These are phyloP conservation scores for Pleurotus eryngii DNA, from an alignment of 768 basidiomycete species.

Conservation along the genomic window DNA sequence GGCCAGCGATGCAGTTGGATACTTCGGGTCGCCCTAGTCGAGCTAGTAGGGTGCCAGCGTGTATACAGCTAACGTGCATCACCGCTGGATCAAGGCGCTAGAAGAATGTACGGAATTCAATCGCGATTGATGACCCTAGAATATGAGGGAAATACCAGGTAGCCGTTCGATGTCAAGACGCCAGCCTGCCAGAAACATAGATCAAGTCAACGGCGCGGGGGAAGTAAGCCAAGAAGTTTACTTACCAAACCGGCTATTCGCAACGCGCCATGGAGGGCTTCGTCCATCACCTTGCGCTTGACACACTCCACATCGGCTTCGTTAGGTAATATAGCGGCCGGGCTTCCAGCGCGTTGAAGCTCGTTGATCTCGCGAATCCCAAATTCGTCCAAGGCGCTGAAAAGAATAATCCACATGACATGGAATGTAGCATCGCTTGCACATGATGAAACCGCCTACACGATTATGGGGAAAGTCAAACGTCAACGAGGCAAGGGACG, in stretches of 20 bases:
- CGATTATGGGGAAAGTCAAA: neutral
- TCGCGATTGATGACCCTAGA: neutral
- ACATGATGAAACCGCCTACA: slow-evolving; percentile 52
- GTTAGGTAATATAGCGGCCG: slow-evolving; percentile 31
- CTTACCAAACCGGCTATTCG: slow-evolving; percentile 86
- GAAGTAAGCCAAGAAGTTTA: slow-evolving; percentile 11
- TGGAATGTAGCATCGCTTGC: slow-evolving; percentile 90
- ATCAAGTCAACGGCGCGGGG: neutral
- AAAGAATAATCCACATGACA: slow-evolving; percentile 85
- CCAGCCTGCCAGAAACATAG: slow-evolving; percentile 47
- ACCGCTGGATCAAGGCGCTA: slow-evolving; percentile 84
- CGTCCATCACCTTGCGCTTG: slow-evolving; percentile 71
- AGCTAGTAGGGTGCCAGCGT: slow-evolving; percentile 80
- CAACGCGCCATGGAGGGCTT: slow-evolving; percentile 80
- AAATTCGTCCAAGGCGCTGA: slow-evolving; percentile 80
- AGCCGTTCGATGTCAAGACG: slow-evolving; percentile 84
- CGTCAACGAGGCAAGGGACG: slow-evolving; percentile 7
- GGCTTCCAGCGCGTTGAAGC: slow-evolving; percentile 31
- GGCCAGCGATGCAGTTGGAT: slow-evolving; percentile 75
- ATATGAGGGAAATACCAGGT: slow-evolving; percentile 49
- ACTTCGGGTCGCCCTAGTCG: slow-evolving; percentile 82
- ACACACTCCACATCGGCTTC: slow-evolving; percentile 54
- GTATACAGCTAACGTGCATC: slow-evolving; percentile 83
- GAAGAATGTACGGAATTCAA: neutral
- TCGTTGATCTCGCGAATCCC: slow-evolving; percentile 75